Base-by-base conservation (phyloP, 805 yeast genomes). In the Zygosaccharomyces bisporus region DNA sequence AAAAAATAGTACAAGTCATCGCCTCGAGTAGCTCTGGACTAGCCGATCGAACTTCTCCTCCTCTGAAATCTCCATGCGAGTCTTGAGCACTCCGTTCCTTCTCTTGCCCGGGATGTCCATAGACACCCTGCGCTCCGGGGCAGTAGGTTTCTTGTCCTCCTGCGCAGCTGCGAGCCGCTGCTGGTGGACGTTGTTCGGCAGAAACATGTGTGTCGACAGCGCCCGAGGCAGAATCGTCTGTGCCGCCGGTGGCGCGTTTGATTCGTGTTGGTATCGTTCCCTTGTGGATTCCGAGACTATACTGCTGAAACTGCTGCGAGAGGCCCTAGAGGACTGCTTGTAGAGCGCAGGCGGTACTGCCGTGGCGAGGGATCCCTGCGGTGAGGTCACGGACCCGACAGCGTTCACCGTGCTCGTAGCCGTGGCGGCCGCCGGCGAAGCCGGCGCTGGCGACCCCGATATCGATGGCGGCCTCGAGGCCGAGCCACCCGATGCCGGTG, bases 211-310 rank as follows among this genome's bases (percentile, higher is more conserved):
- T 1, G 83, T 78, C 4, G 80, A 69, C 27, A 78, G 59, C 0
- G 83, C 82, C 3, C 81, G 76, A n/a, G 83, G 82, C 27, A 78
- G 61, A 14, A 78, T 57, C 0, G 80, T 77, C 1, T 77, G 66
- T 1, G 81, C 81, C 1, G 81, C 74, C 6, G 77, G 73, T n/a
- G 83, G 83, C 1, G 81, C 82, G 53, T 75, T 77, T 1, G 81
- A 77, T 45, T 70, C 71, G 47, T 73, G 76, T 25, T 50, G 51
- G 52, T 61, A 64, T 16, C 60, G 55, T n/a, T 57, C 56, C 27
- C 61, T 61, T 1, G 69, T 63, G 10, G 67, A 48, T 37, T 67
- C 71, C 37, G 68, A 61, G 16, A 61, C 67, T 46, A 64, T 63
- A 18, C 67, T 63, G 34, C 68, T 63, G 48, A 64, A 65, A 44